Evolutionary conservation across 148 eudicot genomes (phyloP), one percentile per base, ranked within the genome.

Genomic region (Silene latifolia): DNA sequence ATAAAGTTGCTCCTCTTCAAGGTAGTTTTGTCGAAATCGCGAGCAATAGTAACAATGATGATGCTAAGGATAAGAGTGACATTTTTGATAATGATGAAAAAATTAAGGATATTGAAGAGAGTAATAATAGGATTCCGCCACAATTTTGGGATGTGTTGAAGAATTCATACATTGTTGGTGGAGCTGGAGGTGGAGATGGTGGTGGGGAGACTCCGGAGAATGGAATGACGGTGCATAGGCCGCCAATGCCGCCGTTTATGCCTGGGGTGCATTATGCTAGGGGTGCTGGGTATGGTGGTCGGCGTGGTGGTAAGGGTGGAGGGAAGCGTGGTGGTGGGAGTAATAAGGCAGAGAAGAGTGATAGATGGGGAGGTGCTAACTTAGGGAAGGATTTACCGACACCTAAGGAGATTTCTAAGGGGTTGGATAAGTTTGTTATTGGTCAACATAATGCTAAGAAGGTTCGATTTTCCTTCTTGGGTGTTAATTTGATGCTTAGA

Each of bases 371-470:
- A 48, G 96, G 96, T 23, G 84, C 93, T 18, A 81, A 85, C 46
- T 80, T 91, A 78, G 93, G 96, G 44, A 87, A 81, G 80, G 80
- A 82, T 72, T 83, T 91, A 71, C 96, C 96, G 5, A 91, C 96
- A 0, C 96, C 96, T 8, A 91, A 91, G 84, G 93, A 91, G 81
- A 91, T 91, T 48, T 86, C 87, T 71, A 82, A 82, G 82, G 91
- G 89, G 11, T 88, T 91, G 66, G 96, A 91, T 72, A 89, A 89
- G 80, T 91, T 89, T 73, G 96, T 91, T 35, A 86, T 91, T 66
- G 96, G 96, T 63, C 96, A 91, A 61, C 86, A 82, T 15, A 85
- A 85, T 15, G 89, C 96, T 48, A 91, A 91, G 84, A 91, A 91
- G 96, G 96, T 91, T 44, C 11, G 54, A 10, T 53, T 51, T 61